Evolutionary conservation across 345 rosid genomes (phyloP).

Genomic region (Dovyalis caffra): DNA sequence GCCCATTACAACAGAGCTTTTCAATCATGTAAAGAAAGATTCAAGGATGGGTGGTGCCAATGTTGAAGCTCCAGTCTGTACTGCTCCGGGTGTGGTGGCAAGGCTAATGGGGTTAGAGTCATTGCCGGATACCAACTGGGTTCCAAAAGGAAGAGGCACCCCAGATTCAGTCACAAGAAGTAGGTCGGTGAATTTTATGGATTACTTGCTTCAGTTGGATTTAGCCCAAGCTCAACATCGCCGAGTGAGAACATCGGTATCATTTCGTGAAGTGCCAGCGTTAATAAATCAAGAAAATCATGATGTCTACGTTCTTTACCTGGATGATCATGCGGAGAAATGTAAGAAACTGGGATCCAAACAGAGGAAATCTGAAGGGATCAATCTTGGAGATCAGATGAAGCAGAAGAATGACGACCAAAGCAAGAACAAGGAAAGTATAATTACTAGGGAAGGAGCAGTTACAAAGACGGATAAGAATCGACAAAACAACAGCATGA

Average conservation of each 20-base stretch:
- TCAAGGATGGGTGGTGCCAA: background rate
- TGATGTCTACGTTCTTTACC: slow-evolving; percentile 44
- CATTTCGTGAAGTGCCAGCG: slow-evolving; percentile 62
- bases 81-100: slow-evolving; percentile 67
- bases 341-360: slow-evolving; percentile 24
- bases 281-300: slow-evolving; percentile 32
- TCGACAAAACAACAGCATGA: slow-evolving; percentile 30
- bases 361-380: slow-evolving; percentile 31
- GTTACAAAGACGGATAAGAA: slow-evolving; percentile 34
- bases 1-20: slow-evolving; percentile 16
- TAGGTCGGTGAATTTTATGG: slow-evolving; percentile 88
- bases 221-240: slow-evolving; percentile 45
- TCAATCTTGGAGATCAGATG: slow-evolving; percentile 17
- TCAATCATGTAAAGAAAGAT: slow-evolving; percentile 26
- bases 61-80: slow-evolving; percentile 19
- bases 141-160: slow-evolving; percentile 32
- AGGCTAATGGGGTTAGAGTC: slow-evolving; percentile 86
- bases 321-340: slow-evolving; percentile 41
- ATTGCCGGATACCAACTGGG: slow-evolving; percentile 44
- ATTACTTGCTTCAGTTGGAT: slow-evolving; percentile 52
- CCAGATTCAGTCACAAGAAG: slow-evolving; percentile 58
- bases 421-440: slow-evolving; percentile 10
- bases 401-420: slow-evolving; percentile 15
- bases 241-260: slow-evolving; percentile 64
- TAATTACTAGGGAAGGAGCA: slow-evolving; percentile 1